Evolutionary conservation across 1,139 yeast genomes (phyloP), one percentile per base, ranked within the genome.

Genomic region (Protomyces arabidopsidicola): DNA sequence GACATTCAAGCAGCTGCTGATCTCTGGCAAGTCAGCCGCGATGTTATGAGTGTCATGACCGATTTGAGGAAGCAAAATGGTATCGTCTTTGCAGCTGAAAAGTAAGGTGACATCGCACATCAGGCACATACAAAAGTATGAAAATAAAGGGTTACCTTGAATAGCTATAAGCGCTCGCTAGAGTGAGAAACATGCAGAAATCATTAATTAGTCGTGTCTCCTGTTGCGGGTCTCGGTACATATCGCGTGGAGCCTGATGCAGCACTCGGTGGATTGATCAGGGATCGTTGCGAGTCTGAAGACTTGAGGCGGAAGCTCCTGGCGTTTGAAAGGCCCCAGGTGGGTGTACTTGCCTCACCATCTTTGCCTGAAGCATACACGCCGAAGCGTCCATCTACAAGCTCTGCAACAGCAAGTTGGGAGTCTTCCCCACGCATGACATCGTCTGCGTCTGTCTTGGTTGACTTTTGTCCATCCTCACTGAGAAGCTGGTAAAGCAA

Each of bases 81-180:
- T 16, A 58, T 58, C 4, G 35, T 52, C 20, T 58, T 38, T 58
- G 31, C 62, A 27, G 51, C 51, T 12, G 62, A 58, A 38, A 55
- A 31, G 22, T 20, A 35, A 31, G 10, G 14, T 14, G 1, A 38
- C 5, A 38, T 14, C 42, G 12, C 3, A 27, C 31, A n/a, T 27
- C 31, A 27, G 9, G 31, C 31, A 27, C 31, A 27, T 27, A 27
- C 31, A 5, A 27, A 27, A 27, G 31, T 8, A 27, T 27, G 4
- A 5, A 5, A 5, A 27, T 27, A 27, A 27, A 27, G 31, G 31
- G 31, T 27, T 5, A 27, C 4, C 6, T 24, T 27, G 4, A 8
- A 27, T 3, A 27, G 31, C 9, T 27, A 27, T 27, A 27, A 27
- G 6, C 31, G 31, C 31, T 27, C 31, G 31, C 31, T 27, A 27